Evolutionary conservation across 2,329 filamentous ascomycete genomes (phyloP), one percentile per base, ranked within the genome.

Genomic region (Arachnopeziza araneosa): DNA sequence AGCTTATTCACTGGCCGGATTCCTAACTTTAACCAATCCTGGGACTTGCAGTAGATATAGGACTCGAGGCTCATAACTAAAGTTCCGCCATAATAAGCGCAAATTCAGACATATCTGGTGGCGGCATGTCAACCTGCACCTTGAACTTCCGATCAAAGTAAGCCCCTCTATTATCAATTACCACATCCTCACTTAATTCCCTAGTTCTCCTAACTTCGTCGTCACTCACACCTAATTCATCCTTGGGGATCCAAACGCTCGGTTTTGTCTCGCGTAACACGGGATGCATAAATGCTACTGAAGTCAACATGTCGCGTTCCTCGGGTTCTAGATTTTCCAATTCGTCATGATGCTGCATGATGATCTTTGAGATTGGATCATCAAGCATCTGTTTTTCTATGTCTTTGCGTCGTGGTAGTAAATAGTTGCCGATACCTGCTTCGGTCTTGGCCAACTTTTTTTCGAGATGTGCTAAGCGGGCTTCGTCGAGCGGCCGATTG

Each of bases 121-220:
- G 70, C 61, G 68, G 69, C 61, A 66, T 68, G 44, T 68, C 67
- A 52, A 72, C 63, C 64, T 66, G 59, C 32, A 69, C 67, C 56
- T 72, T 72, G 21, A 86, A 85, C 73, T 90, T 91, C 62, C 85
- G 88, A 75, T 96, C 91, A 67, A 97, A 78, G 19, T 90, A 89
- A 22, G 93, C 91, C 63, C 91, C 91, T 73, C 95, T 89, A 73
- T 96, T 96, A 69, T 90, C 95, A 72, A 97, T 91, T 88, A 91
- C 96, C 56, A 97, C 88, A 64, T 84, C 55, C 55, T 58, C 30
- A 55, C 61, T 62, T 19, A 76, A 79, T 62, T 89, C 83, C 64
- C 86, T 82, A 12, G 91, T 96, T 51, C 89, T 82, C 69, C 82
- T 80, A 55, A 97, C 88, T 77, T 98, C 93, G 67, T 97, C 93